These are phyloP conservation scores for Metschnikowia drakensbergensis DNA, from an alignment of 805 yeast genomes.

Conservation along the genomic window DNA sequence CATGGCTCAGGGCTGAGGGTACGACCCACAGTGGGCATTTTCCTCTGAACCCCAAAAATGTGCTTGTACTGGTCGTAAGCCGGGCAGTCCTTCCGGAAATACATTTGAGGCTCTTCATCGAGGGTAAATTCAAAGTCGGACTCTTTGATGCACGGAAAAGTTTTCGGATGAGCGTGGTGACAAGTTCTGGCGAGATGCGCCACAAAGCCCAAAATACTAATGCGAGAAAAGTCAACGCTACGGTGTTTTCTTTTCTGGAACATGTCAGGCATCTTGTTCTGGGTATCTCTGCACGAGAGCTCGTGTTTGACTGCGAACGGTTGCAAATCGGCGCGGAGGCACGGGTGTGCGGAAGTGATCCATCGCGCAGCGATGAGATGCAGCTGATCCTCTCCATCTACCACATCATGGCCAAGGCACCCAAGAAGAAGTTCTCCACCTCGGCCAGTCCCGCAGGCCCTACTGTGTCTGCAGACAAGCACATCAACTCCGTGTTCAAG, in stretches of 20 bases:
- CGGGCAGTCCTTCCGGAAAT: slow-evolving; percentile 6
- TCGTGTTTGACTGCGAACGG: slow-evolving; percentile 4
- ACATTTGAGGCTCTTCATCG: slow-evolving; percentile 5
- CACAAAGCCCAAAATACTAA: slow-evolving; percentile 2
- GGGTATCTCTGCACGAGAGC: background rate
- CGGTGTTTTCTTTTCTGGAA: background rate
- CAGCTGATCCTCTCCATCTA: background rate
- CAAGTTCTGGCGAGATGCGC: slow-evolving; percentile 6
- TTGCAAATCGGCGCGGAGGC: slow-evolving; percentile 2
- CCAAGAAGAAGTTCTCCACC: slow-evolving; percentile 55
- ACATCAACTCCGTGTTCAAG: slow-evolving; percentile 81
- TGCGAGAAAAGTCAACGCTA: background rate
- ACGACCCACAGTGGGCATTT: background rate
- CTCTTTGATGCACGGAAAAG: slow-evolving; percentile 11
- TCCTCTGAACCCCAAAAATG: slow-evolving; percentile 3
- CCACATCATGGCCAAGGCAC: slow-evolving; percentile 56
- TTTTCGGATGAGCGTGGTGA: slow-evolving; percentile 2
- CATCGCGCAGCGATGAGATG: slow-evolving; percentile 11
- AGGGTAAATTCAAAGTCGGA: slow-evolving; percentile 12
- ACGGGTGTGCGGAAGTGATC: slow-evolving; percentile 5
- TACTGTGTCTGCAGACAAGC: slow-evolving; percentile 66
- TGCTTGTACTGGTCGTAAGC: slow-evolving; percentile 10
- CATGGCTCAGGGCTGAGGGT: background rate
- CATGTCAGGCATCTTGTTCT: background rate
- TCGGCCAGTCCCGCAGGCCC: slow-evolving; percentile 46